Evolutionary conservation across 208 protist species (phyloP).

Genomic region (Borovskyia barvae): DNA sequence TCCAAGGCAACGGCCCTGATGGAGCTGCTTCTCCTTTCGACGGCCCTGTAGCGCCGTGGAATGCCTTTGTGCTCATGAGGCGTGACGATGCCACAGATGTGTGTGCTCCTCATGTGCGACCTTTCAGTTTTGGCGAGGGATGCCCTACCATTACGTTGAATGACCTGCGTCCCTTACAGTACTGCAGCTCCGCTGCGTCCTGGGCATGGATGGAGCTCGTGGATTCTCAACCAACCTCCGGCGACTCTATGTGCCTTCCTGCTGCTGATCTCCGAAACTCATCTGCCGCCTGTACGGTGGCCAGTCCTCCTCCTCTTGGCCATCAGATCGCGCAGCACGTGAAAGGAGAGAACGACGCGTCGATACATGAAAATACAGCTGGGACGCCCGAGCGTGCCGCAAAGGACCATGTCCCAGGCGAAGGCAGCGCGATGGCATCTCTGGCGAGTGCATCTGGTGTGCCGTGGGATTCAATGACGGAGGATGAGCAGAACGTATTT

Average conservation of each 20-base stretch:
- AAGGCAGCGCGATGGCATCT: background rate
- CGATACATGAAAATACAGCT: background rate
- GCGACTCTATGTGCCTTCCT: no score
- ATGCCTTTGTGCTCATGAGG: slow-evolving; percentile 29
- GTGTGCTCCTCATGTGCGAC: slow-evolving; percentile 49
- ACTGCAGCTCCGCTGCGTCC: slow-evolving; percentile 9
- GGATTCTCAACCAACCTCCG: no score
- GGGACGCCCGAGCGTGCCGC: no score
- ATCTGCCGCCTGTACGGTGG: no score
- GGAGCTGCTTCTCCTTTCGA: background rate
- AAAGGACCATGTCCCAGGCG: background rate
- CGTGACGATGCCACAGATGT: slow-evolving; percentile 16
- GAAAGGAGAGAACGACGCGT: no score
- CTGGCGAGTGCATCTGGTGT: no score
- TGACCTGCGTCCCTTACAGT: slow-evolving; percentile 38
- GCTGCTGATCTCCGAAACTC: no score
- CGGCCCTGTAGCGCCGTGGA: slow-evolving; percentile 19
- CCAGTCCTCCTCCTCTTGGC: no score
- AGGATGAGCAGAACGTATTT: slow-evolving; percentile 35
- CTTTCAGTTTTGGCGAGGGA: slow-evolving; percentile 69
- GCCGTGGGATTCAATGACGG: slow-evolving; percentile 18
- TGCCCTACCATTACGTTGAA: slow-evolving; percentile 30
- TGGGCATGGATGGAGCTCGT: background rate
- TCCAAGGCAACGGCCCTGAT: no score
- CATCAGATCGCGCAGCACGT: no score